Conservation (phyloP, 306 rosid species). For the Lagenaria siceraria region DNA sequence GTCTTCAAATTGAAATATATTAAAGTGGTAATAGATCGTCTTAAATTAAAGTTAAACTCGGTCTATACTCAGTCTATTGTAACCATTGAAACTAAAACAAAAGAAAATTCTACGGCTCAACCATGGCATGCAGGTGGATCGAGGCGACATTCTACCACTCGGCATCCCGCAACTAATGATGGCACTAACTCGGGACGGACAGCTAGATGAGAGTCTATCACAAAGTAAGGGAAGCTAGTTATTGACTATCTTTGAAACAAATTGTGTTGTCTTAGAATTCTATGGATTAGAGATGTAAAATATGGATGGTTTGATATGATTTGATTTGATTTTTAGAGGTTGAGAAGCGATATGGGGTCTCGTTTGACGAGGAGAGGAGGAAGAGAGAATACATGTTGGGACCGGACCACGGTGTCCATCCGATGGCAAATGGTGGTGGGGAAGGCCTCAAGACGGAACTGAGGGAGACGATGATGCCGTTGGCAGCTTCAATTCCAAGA, state of each 20-base stretch:
- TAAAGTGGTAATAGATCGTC: too few relatives aligned
- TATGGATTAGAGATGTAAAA: not conserved
- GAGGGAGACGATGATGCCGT: constrained; percentile 20
- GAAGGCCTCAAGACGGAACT: constrained; percentile 46
- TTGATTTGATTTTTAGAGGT: constrained; percentile 10
- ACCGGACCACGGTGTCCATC: constrained; percentile 49
- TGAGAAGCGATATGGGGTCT: constrained; percentile 30
- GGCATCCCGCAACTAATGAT: constrained; percentile 72
- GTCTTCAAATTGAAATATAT: too few relatives aligned
- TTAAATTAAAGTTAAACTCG: too few relatives aligned
- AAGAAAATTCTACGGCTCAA: too few relatives aligned
- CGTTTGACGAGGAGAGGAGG: constrained; percentile 35
- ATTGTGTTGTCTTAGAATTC: not conserved
- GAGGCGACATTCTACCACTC: constrained; percentile 43
- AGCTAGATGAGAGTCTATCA: constrained; percentile 26
- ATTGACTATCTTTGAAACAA: too few relatives aligned
- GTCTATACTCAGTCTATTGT: too few relatives aligned
- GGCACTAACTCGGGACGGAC: constrained; percentile 68
- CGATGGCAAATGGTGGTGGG: constrained; percentile 61
- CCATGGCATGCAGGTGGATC: constrained; percentile 18
- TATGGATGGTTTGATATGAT: not conserved
- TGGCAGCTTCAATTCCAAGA: not conserved
- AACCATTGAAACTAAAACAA: too few relatives aligned
- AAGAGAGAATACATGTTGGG: constrained; percentile 47
- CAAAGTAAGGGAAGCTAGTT: constrained; percentile 7